Conservation (phyloP, 768 basidiomycete species). For the Rhodotorula paludigena region DNA sequence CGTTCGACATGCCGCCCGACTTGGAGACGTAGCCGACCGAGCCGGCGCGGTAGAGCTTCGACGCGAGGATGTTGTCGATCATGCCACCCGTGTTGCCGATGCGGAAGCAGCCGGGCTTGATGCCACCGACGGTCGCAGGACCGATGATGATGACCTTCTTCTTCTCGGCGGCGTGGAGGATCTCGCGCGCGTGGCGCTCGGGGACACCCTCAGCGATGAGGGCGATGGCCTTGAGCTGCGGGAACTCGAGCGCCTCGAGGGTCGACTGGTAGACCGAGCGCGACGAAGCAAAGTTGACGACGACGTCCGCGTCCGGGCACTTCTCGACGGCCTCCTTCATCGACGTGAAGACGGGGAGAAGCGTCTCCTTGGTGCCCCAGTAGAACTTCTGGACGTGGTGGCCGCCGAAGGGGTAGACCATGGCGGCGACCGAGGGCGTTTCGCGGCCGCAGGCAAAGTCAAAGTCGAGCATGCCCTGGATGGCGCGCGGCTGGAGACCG, state of each 20-base stretch:
- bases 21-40: slow-evolving; percentile 99
- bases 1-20: slow-evolving; percentile 99
- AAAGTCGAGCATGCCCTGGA: slow-evolving; percentile 98
- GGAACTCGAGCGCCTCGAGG: slow-evolving; percentile 75
- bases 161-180: slow-evolving; percentile 77
- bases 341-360: slow-evolving; percentile 92
- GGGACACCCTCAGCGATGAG: slow-evolving; percentile 99
- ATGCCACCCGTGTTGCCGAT: slow-evolving; percentile 99
- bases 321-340: slow-evolving; percentile 85
- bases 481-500: slow-evolving; percentile 97
- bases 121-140: slow-evolving; percentile 96
- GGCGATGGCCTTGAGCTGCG: slow-evolving; percentile 69
- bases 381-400: slow-evolving; percentile 99
- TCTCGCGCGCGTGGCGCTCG: slow-evolving; percentile 92
- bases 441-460: slow-evolving; percentile 94
- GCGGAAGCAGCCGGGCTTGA: slow-evolving; percentile 99
- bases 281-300: slow-evolving; percentile 95
- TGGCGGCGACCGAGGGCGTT: slow-evolving; percentile 89
- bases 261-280: slow-evolving; percentile 93
- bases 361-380: slow-evolving; percentile 99
- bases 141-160: slow-evolving; percentile 89
- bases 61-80: slow-evolving; percentile 99
- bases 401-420: slow-evolving; percentile 99
- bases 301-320: slow-evolving; percentile 92
- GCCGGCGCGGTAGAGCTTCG: slow-evolving; percentile 95